phyloP scores from a whole-genome alignment of 2,329 filamentous ascomycete species.

The Grosmannia penicillata region DNA sequence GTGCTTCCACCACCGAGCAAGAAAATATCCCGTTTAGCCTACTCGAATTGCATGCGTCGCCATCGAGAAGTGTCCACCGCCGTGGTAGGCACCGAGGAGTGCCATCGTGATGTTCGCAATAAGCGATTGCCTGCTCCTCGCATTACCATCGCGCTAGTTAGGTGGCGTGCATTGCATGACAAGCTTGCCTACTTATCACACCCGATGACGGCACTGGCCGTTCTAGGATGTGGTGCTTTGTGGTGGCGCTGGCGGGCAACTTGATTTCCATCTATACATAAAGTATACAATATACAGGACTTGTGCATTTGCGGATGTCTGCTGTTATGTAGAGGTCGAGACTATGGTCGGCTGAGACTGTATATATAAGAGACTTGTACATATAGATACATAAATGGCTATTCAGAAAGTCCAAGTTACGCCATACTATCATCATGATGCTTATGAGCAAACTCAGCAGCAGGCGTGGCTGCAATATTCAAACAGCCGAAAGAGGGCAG shows the following conservation, averaged over 20 bases:
- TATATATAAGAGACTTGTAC: not conserved
- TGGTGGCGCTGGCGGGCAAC: slow-evolving; percentile 16
- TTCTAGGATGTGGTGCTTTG: slow-evolving; percentile 17
- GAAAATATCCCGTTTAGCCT: too few species aligned
- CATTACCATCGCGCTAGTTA: slow-evolving; percentile 20
- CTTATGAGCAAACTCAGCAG: not conserved
- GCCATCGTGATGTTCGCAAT: slow-evolving; percentile 17
- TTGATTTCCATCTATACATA: too few species aligned
- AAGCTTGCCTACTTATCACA: slow-evolving; percentile 22
- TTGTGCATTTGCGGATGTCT: too few species aligned
- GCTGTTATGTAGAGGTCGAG: too few species aligned
- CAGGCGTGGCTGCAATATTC: too few species aligned
- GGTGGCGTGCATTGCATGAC: slow-evolving; percentile 11
- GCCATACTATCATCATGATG: too few species aligned
- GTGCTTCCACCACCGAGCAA: slow-evolving; percentile 30
- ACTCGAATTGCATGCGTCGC: too few species aligned
- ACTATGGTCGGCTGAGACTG: too few species aligned
- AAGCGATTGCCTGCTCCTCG: slow-evolving; percentile 18
- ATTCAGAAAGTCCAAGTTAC: too few species aligned
- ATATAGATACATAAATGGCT: too few species aligned
- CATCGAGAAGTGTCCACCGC: slow-evolving; percentile 17
- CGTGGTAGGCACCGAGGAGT: slow-evolving; percentile 15
- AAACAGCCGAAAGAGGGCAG: not conserved
- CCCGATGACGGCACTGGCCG: slow-evolving; percentile 18
- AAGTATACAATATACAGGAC: too few species aligned